Evolutionary conservation across 1,139 yeast species (phyloP), one percentile per base, ranked within the genome.

Genomic region (Saccharomycopsis hybrid): DNA sequence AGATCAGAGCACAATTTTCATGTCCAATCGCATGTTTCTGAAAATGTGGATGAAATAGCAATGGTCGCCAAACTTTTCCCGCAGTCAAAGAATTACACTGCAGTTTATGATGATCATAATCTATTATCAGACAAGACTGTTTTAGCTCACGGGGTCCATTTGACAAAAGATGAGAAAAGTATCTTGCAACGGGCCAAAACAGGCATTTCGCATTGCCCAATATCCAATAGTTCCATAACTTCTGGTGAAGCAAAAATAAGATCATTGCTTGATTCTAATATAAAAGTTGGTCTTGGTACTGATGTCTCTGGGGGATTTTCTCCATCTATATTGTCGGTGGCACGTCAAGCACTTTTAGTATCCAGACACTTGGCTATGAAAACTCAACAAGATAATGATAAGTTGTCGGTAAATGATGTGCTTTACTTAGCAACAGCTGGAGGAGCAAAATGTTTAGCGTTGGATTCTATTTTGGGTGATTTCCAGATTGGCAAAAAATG

Each of bases 291-390:
- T 5, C 72, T 92, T 48, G 98, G 98, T 1, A 85, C 96, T 1
- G 98, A 92, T 63, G 78, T 90, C 28, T 85, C 96, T 43, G 98
- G 96, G 5, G 98, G 98, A 0, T 88, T 77, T 65, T 80, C 94
- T 11, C 82, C 87, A 32, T 83, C 90, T 42, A 83, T 92, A 36
- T 71, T 92, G 53, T 78, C 76, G 25, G 78, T 83, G 8, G 86
- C 95, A 18, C 79, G 84, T 59, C 89, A 85, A 56, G 87, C 96
- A 0, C 74, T 87, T 38, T 65, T 88, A 52, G 96, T 88, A 2
- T 85, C 96, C 5, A 82, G 95, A 59, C 96, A 88, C 63, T 68
- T 85, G 49, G 79, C 92, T 1, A 85, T 88, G 85, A 74, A 73
- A 52, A 63, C 70, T 7, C 65, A 69, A 41, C 52, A 58, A 2